Conservation (phyloP, 2,329 filamentous ascomycete species). For the Thielaviopsis musarum region DNA sequence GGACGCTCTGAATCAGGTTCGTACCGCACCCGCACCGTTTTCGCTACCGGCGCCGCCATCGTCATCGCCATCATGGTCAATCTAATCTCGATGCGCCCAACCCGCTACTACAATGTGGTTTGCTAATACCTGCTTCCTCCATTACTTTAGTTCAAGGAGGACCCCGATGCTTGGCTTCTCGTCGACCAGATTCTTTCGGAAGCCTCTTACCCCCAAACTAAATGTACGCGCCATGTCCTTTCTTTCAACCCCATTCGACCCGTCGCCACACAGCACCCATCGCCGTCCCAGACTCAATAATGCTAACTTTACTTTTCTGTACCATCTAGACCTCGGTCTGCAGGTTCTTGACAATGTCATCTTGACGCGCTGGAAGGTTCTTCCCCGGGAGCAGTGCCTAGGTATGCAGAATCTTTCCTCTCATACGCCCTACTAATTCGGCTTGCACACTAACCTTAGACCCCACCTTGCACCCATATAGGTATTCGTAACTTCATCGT, state of each 20-base stretch:
- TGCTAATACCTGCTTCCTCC: slow-evolving; percentile 4
- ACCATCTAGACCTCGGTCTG: slow-evolving; percentile 58
- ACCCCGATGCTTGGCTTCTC: slow-evolving; percentile 92
- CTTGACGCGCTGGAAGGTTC: slow-evolving; percentile 95
- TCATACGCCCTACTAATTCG: background rate
- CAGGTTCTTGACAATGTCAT: slow-evolving; percentile 98
- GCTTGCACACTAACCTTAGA: background rate
- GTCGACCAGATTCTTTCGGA: slow-evolving; percentile 94
- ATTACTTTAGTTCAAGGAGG: slow-evolving; percentile 79
- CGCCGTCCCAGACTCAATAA: background rate
- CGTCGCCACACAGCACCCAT: background rate
- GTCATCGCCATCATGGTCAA: background rate
- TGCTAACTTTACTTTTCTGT: background rate
- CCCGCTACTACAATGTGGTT: background rate
- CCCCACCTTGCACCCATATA: slow-evolving; percentile 20
- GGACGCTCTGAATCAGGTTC: slow-evolving; percentile 79
- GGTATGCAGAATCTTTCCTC: slow-evolving; percentile 27
- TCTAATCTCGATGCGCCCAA: slow-evolving; percentile 2
- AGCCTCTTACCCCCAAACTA: slow-evolving; percentile 85
- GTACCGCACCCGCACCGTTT: slow-evolving; percentile 18
- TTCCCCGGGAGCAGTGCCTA: slow-evolving; percentile 90
- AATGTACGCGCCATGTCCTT: slow-evolving; percentile 46
- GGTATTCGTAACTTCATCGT: slow-evolving; percentile 99
- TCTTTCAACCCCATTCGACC: background rate
- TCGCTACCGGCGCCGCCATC: background rate